Evolutionary conservation across 2,329 filamentous ascomycete genomes (phyloP).

Genomic region (Aspergillus sp.): DNA sequence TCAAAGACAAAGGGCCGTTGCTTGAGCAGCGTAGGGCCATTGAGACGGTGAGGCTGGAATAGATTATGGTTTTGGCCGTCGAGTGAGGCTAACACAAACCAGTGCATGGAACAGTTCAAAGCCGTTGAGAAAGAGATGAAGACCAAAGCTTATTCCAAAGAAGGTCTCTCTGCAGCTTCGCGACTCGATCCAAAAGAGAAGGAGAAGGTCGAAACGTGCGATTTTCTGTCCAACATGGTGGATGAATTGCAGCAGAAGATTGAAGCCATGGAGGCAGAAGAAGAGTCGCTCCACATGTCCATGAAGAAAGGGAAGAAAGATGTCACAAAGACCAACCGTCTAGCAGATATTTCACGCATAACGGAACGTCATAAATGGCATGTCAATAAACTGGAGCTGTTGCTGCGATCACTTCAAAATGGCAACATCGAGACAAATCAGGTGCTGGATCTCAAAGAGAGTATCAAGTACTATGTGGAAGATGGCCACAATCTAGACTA

Average conservation of each 20-base stretch:
- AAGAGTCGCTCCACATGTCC: conserved; percentile 80
- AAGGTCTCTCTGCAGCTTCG: conserved; percentile 86
- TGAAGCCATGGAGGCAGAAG: conserved; percentile 87
- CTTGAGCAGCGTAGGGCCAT: conserved; percentile 94
- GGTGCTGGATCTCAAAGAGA: conserved; percentile 86
- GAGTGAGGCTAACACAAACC: conserved; percentile 32
- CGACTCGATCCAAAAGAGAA: conserved; percentile 98
- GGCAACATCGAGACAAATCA: conserved; percentile 85
- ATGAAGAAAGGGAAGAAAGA: conserved; percentile 97
- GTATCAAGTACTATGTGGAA: conserved; percentile 92
- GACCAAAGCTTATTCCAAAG: conserved; percentile 99
- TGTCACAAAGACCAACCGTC: conserved; percentile 77
- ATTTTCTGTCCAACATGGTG: conserved; percentile 85
- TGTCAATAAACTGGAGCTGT: conserved; percentile 86
- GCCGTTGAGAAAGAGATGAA: conserved; percentile 99
- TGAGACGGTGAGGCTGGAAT: conserved; percentile 72
- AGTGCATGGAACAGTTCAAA: conserved; percentile 96
- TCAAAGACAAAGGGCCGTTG: conserved; percentile 98
- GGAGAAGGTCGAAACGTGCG: conserved; percentile 84
- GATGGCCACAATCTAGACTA: conserved; percentile 88
- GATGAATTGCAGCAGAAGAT: conserved; percentile 94
- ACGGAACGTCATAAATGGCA: conserved; percentile 98
- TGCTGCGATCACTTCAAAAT: conserved; percentile 89
- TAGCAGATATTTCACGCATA: conserved; percentile 80
- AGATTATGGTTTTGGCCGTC: conserved; percentile 1